Evolutionary conservation across 2,329 filamentous ascomycete species (phyloP).

Genomic region (Cucurbitaria berberidis): DNA sequence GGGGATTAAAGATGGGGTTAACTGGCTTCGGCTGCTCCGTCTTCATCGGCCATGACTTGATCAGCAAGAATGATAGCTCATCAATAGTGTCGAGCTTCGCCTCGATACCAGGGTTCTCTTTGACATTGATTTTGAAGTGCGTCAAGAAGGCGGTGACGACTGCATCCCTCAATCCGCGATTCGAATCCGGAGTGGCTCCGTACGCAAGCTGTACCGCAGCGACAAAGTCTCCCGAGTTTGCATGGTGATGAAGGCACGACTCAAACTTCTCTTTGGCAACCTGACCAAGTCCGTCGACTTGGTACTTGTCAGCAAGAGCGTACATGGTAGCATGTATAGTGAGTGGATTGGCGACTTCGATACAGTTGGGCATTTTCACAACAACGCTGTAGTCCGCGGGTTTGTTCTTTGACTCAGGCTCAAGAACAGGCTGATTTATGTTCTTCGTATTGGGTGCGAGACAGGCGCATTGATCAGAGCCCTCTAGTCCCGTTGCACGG

Average conservation of each 20-base stretch:
- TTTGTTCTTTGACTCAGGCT: background rate
- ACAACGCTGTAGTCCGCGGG: background rate
- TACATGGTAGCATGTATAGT: conserved; percentile 27
- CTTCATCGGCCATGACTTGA: conserved; percentile 18
- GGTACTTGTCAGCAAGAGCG: conserved; percentile 26
- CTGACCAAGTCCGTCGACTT: conserved; percentile 13
- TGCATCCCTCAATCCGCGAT: conserved; percentile 41
- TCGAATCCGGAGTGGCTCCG: conserved; percentile 29
- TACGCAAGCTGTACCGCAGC: conserved; percentile 34
- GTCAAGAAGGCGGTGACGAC: conserved; percentile 26
- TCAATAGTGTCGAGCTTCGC: conserved; percentile 17
- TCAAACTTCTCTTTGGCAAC: conserved; percentile 20
- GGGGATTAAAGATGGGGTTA: too few relatives aligned
- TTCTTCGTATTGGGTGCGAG: conserved; percentile 4
- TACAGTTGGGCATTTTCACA: background rate
- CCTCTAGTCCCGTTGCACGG: background rate
- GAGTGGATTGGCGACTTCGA: conserved; percentile 40
- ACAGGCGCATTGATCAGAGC: conserved; percentile 11
- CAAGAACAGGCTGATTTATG: background rate
- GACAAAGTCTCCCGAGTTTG: conserved; percentile 33
- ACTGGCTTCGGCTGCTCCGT: background rate
- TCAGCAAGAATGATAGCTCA: conserved; percentile 16
- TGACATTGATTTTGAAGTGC: conserved; percentile 24
- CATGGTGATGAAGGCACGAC: conserved; percentile 11
- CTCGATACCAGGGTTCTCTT: conserved; percentile 11